phyloP scores from a whole-genome alignment of 2,329 filamentous ascomycete genomes.

The Beauveria scarabaeidicola region DNA sequence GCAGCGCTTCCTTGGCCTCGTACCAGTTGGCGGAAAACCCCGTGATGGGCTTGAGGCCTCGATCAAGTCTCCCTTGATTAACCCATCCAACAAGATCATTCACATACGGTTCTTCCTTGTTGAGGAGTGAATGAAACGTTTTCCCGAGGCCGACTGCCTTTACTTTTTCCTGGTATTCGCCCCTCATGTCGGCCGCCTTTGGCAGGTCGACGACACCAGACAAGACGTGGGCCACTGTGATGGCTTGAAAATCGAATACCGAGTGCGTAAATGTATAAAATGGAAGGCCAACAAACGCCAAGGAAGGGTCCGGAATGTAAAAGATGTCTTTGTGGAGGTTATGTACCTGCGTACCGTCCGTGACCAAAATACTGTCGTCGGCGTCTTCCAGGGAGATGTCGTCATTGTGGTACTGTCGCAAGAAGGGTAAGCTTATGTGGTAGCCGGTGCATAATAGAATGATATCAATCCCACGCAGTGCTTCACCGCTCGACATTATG shows the following conservation, averaged over 20 bases:
- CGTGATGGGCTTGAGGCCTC: background rate
- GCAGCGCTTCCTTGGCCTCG: background rate
- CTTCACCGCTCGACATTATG: constrained; percentile 42
- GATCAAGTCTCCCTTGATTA: background rate
- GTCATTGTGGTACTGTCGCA: constrained; percentile 38
- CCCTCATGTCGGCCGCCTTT: background rate
- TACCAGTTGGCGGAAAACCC: background rate
- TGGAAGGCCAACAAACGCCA: constrained; percentile 56
- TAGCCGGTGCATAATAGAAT: background rate
- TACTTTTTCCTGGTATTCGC: background rate
- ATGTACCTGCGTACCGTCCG: constrained; percentile 54
- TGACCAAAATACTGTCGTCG: constrained; percentile 47
- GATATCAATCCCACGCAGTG: constrained; percentile 45
- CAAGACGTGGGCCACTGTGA: constrained; percentile 49
- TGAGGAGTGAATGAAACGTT: background rate
- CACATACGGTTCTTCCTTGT: background rate
- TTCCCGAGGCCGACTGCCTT: background rate
- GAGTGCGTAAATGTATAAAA: constrained; percentile 61
- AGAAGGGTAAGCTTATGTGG: constrained; percentile 54
- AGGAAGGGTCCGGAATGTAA: constrained; percentile 57
- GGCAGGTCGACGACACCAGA: constrained; percentile 26
- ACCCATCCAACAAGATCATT: background rate
- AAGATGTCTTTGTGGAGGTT: constrained; percentile 65
- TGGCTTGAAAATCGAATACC: constrained; percentile 62
- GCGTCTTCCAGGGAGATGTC: constrained; percentile 35